Percentiles rank a stretch among this genome's conserved stretches.
These are phyloP conservation scores for Hemisphaericaspora xylofermentans DNA, from an alignment of 1,139 yeast species.

Conservation along the genomic window DNA sequence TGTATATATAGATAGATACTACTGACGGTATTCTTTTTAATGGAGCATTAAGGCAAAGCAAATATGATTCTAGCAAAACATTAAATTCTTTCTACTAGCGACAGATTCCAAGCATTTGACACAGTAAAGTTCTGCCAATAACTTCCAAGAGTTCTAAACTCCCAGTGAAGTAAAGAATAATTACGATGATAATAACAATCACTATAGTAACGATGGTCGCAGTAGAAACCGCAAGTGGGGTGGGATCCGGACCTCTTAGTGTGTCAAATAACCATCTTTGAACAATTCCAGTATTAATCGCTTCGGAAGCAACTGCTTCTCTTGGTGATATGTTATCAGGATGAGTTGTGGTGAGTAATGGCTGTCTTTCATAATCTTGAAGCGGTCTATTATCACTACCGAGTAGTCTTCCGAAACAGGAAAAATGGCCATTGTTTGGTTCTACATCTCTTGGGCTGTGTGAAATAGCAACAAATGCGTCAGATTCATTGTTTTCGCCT, in stretches of 20 bases:
- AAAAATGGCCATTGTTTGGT: constrained; percentile 1
- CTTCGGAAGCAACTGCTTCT: not conserved
- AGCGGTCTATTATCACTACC: not conserved
- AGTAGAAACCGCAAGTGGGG: constrained; percentile 8
- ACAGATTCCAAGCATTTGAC: constrained; percentile 17
- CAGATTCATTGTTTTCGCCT: not conserved
- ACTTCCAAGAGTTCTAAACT: constrained; percentile 12
- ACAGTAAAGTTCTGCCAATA: constrained; percentile 14
- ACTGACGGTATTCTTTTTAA: no score
- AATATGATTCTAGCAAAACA: no score
- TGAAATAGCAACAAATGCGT: not conserved
- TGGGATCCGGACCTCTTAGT: constrained; percentile 10
- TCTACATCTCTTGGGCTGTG: constrained; percentile 1
- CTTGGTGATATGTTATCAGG: not conserved
- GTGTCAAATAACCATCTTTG: constrained; percentile 11
- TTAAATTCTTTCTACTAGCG: no score
- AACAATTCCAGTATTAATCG: not conserved
- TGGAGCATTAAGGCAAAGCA: no score
- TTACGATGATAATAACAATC: constrained; percentile 9
- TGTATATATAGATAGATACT: constrained; percentile 6
- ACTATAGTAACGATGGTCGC: constrained; percentile 11
- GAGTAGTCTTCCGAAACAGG: constrained; percentile 4
- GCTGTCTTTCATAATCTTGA: constrained; percentile 1
- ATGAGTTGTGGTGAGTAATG: constrained; percentile 3
- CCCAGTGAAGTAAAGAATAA: constrained; percentile 19